Base-by-base conservation (phyloP, 208 protist species). In the Leishmania braziliensis region DNA sequence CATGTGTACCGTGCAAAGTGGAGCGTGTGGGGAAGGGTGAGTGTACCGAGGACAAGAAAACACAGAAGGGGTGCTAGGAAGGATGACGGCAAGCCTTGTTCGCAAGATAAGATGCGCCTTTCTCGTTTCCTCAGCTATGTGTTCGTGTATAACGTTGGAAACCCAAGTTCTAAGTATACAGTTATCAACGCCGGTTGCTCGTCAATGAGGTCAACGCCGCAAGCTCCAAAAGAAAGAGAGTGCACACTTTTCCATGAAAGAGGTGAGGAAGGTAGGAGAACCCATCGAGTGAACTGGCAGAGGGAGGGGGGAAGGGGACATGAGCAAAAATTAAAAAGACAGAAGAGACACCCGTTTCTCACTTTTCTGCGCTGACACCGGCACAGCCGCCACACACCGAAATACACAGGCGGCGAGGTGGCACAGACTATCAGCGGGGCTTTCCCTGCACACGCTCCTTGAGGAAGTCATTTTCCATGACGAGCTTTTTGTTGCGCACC, bases 391-490 rank as follows among this genome's bases (percentile, higher is more conserved):
- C 48, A 75, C 1, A 48, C 53, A n/a, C 9, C 3, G 53, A 70
- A 72, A 56, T 76, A 58, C 9, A 76, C 23, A 5, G 39, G 23
- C 39, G 43, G 20, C 5, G 18, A 70, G 62, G 46, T 33, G 69
- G 20, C 69, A 26, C 46, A 53, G 72, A 5, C 46, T 20, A 2
- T 73, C 78, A 87, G 65, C 70, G 78, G 10, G 78, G 54, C 39
- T 85, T 74, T 3, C 48, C 74, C 6, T 77, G 78, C 33, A 89
- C 50, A n/a, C 83, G 78, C n/a, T 76, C 76, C 85, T 81, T 89
- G 2, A 89, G 80, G 23, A 80, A 73, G 16, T 95, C 90, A 33
- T 95, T 75, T 79, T 98, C 95, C 23, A 88, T 72, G 77, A 95
- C 89, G 43, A 97, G 79, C 63, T 93, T 79, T 46, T 82, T 86